Conservation (phyloP, 2,329 filamentous ascomycete species). For the Aotearoamyces nothofagi region DNA sequence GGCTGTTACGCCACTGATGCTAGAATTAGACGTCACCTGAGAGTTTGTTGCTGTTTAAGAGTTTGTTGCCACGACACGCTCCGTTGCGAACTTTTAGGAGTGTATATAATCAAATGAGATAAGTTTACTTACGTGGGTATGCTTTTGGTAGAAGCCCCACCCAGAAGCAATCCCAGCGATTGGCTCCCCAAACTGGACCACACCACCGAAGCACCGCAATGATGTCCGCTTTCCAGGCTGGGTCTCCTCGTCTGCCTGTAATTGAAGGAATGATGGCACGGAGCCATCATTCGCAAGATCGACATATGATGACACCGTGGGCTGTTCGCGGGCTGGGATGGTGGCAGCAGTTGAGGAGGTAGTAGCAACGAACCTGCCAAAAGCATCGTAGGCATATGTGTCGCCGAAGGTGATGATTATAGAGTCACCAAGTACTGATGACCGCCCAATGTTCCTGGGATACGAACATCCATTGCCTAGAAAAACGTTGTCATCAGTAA, state of each 20-base stretch:
- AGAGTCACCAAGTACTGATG: neutral
- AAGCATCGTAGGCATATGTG: neutral
- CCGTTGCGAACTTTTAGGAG: too few species aligned
- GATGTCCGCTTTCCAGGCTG: neutral
- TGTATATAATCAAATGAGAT: too few species aligned
- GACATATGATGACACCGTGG: neutral
- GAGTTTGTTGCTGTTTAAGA: too few species aligned
- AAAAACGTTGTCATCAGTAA: too few species aligned
- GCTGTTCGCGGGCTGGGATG: neutral
- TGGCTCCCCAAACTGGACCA: conserved; percentile 2
- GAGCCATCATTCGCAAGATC: neutral
- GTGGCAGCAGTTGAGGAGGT: neutral
- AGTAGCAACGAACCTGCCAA: neutral
- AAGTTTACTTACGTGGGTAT: too few species aligned
- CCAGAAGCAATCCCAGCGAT: neutral
- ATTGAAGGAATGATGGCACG: neutral
- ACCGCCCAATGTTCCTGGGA: neutral
- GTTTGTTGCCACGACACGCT: too few species aligned
- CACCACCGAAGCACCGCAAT: conserved; percentile 8
- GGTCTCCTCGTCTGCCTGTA: neutral
- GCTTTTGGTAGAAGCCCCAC: conserved; percentile 6
- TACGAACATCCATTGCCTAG: neutral
- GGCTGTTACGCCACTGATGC: too few species aligned
- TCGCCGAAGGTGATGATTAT: neutral
- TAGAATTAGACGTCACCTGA: too few species aligned